These are phyloP conservation scores for Letharia columbiana DNA, from an alignment of 495 filamentous ascomycete genomes.

Conservation along the genomic window DNA sequence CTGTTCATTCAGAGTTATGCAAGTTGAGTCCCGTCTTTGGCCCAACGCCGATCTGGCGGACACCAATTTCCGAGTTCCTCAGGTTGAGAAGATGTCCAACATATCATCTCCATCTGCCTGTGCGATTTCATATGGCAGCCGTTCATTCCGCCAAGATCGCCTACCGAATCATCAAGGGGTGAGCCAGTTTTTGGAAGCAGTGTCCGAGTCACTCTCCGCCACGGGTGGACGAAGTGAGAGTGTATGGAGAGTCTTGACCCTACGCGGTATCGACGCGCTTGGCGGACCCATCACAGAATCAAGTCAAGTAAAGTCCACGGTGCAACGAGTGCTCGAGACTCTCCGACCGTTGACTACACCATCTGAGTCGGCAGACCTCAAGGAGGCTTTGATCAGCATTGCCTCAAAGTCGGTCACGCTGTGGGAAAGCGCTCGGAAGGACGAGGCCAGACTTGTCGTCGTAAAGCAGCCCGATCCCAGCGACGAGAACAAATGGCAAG, in stretches of 20 bases:
- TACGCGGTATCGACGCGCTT: conserved; percentile 16
- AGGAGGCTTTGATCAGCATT: conserved; percentile 11
- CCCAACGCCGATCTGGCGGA: conserved; percentile 15
- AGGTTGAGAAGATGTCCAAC: conserved; percentile 14
- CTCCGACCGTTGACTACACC: conserved; percentile 13
- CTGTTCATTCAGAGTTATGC: conserved; percentile 14
- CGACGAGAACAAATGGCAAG: conserved; percentile 2
- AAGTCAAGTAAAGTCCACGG: conserved; percentile 8
- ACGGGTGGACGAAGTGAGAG: conserved; percentile 15
- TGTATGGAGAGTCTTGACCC: conserved; percentile 21
- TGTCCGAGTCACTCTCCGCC: conserved; percentile 17
- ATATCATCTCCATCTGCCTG: conserved; percentile 15
- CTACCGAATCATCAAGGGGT: conserved; percentile 8
- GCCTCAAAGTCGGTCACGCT: conserved; percentile 14
- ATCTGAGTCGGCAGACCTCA: conserved; percentile 11
- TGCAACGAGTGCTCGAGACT: conserved; percentile 9
- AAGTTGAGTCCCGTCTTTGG: conserved; percentile 15
- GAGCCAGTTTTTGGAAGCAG: conserved; percentile 15
- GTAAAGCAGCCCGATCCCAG: conserved; percentile 12
- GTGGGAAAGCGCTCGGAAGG: conserved; percentile 14
- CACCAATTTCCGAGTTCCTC: conserved; percentile 15
- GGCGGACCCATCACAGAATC: conserved; percentile 1
- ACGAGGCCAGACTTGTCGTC: conserved; percentile 17
- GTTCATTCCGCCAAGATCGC: conserved; percentile 7
- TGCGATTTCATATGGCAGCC: conserved; percentile 17